These are phyloP conservation scores for Kodamaea alishanica DNA, from an alignment of 1,139 yeast genomes.

Conservation along the genomic window DNA sequence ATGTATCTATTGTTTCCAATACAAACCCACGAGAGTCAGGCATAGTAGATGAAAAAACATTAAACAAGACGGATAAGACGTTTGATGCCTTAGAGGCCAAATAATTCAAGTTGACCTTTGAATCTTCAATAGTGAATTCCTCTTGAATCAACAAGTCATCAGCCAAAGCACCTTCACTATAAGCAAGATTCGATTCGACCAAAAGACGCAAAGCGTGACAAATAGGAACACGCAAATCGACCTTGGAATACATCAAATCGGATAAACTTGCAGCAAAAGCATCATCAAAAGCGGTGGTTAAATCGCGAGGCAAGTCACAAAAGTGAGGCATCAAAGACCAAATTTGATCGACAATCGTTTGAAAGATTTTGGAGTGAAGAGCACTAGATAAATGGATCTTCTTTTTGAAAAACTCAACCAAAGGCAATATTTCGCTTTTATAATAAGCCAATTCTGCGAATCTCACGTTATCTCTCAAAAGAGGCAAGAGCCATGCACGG, in stretches of 20 bases:
- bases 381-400: slow-evolving; percentile 49
- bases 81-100: slow-evolving; percentile 67
- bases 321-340: slow-evolving; percentile 91
- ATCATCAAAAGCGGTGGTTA: slow-evolving; percentile 60
- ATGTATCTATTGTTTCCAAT: slow-evolving; percentile 80
- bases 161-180: slow-evolving; percentile 55
- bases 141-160: slow-evolving; percentile 59
- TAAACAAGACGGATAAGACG: slow-evolving; percentile 80
- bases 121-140: slow-evolving; percentile 54
- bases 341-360: slow-evolving; percentile 82
- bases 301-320: slow-evolving; percentile 81
- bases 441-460: slow-evolving; percentile 67
- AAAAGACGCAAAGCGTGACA: slow-evolving; percentile 78
- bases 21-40: slow-evolving; percentile 83
- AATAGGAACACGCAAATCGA: slow-evolving; percentile 69
- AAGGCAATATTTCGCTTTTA: slow-evolving; percentile 61
- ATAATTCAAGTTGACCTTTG: slow-evolving; percentile 57
- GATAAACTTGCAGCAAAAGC: slow-evolving; percentile 75
- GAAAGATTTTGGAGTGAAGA: slow-evolving; percentile 68
- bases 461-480: slow-evolving; percentile 80
- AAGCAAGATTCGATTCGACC: slow-evolving; percentile 72
- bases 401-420: slow-evolving; percentile 54
- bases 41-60: slow-evolving; percentile 81
- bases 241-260: slow-evolving; percentile 69
- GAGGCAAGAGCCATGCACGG: slow-evolving; percentile 94